Conservation (phyloP, 345 rosid genomes). For the Pseudoturritis turrita region DNA sequence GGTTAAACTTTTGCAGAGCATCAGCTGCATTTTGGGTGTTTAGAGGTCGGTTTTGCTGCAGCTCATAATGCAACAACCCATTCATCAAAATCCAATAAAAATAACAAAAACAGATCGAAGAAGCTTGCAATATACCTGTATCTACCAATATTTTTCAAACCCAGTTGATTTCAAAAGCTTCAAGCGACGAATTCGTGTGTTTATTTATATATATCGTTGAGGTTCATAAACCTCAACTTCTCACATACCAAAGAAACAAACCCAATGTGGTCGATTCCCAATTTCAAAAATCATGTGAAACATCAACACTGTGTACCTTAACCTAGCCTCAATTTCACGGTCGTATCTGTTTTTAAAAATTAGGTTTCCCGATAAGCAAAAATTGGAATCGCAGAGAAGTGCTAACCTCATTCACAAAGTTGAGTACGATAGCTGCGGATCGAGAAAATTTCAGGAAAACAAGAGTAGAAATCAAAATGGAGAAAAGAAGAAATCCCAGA, state of each 20-base stretch:
- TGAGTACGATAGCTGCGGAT: conserved; percentile 81
- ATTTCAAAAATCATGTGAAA: background rate
- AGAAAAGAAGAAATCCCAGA: background rate
- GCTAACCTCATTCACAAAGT: conserved; percentile 80
- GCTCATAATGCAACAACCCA: background rate
- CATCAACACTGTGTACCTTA: background rate
- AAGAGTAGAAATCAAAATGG: background rate
- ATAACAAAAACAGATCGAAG: background rate
- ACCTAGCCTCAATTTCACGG: background rate
- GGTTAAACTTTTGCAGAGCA: conserved; percentile 81
- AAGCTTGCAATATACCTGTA: background rate
- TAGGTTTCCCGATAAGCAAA: background rate
- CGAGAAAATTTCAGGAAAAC: conserved; percentile 13
- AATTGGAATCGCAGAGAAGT: background rate
- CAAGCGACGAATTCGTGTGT: background rate
- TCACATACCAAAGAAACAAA: background rate
- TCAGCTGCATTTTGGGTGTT: conserved; percentile 91
- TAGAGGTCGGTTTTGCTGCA: conserved; percentile 84
- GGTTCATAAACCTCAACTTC: background rate
- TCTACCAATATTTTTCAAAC: conserved; percentile 1
- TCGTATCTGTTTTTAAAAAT: background rate
- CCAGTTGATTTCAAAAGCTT: background rate
- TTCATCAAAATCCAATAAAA: background rate
- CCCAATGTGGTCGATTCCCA: background rate
- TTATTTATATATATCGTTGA: too few relatives aligned